A percentile compares a stretch with the other conserved stretches of the same genome.
Evolutionary conservation across 352 stramenopile species (phyloP).

Genomic region (Pythium grandisporangium): DNA sequence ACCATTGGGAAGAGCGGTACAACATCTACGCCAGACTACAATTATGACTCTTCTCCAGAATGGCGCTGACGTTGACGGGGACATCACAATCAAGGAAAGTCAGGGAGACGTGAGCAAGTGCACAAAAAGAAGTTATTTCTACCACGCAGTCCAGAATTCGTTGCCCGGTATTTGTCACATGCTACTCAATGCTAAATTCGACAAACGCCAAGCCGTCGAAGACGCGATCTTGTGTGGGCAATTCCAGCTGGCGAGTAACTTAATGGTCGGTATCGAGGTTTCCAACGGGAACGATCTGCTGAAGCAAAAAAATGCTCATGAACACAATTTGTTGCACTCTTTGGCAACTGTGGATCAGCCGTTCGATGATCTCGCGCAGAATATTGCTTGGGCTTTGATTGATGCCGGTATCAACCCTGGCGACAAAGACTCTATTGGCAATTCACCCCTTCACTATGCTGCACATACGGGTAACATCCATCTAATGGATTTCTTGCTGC

Average conservation of each 20-base stretch:
- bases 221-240: conserved; percentile 56
- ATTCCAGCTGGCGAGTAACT: conserved; percentile 64
- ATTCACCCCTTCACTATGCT: conserved; percentile 50
- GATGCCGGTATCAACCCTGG: conserved; percentile 31
- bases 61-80: conserved; percentile 38
- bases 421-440: conserved; percentile 21
- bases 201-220: conserved; percentile 60
- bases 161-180: conserved; percentile 74
- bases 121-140: conserved; percentile 45
- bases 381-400: conserved; percentile 59
- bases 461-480: conserved; percentile 39
- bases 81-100: conserved; percentile 21
- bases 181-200: conserved; percentile 64
- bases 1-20: conserved; percentile 38
- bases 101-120: background rate
- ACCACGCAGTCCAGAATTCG: conserved; percentile 58
- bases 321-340: conserved; percentile 51
- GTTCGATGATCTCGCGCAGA: conserved; percentile 44
- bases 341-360: conserved; percentile 42
- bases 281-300: conserved; percentile 27
- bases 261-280: conserved; percentile 47
- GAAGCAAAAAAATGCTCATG: conserved; percentile 24
- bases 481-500: conserved; percentile 64
- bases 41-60: conserved; percentile 73
- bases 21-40: conserved; percentile 53